Evolutionary conservation across 306 rosid genomes (phyloP).

Genomic region (Carpinus fangiana): DNA sequence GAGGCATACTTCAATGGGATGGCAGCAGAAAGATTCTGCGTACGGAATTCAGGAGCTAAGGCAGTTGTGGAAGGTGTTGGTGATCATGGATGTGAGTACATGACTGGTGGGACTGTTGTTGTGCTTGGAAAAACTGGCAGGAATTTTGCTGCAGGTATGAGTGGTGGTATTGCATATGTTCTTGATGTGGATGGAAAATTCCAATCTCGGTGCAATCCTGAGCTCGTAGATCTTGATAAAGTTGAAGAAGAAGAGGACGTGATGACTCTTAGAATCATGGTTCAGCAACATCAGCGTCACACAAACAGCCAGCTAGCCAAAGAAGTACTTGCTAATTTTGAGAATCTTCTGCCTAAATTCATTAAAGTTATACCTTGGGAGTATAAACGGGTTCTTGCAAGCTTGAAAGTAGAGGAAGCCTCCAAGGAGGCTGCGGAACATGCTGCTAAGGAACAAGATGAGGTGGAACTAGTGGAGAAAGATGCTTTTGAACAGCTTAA

Average conservation of each 20-base stretch:
- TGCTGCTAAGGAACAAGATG: constrained; percentile 46
- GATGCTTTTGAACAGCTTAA: constrained; percentile 98
- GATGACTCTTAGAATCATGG: constrained; percentile 72
- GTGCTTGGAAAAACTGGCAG: constrained; percentile 96
- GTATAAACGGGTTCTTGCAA: constrained; percentile 79
- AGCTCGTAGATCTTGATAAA: constrained; percentile 90
- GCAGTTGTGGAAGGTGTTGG: constrained; percentile 99
- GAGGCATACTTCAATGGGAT: constrained; percentile 98
- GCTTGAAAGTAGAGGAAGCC: constrained; percentile 56
- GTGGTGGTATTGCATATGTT: constrained; percentile 94
- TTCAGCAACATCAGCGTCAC: constrained; percentile 97
- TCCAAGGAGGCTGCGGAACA: constrained; percentile 40
- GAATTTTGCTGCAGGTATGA: constrained; percentile 99
- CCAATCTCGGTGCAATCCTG: constrained; percentile 72
- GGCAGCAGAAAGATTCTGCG: constrained; percentile 99
- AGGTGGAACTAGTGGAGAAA: constrained; percentile 50
- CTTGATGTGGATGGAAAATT: constrained; percentile 75
- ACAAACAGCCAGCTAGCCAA: constrained; percentile 79
- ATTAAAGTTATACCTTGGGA: constrained; percentile 90
- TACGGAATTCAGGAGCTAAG: constrained; percentile 94
- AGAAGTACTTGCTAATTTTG: constrained; percentile 77
- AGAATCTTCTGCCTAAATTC: constrained; percentile 73
- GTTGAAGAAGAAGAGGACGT: constrained; percentile 87
- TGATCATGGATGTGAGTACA: constrained; percentile 98
- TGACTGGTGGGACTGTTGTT: constrained; percentile 97